These are phyloP conservation scores for Pythium scleroteichum DNA, from an alignment of 352 stramenopile genomes.

Conservation along the genomic window DNA sequence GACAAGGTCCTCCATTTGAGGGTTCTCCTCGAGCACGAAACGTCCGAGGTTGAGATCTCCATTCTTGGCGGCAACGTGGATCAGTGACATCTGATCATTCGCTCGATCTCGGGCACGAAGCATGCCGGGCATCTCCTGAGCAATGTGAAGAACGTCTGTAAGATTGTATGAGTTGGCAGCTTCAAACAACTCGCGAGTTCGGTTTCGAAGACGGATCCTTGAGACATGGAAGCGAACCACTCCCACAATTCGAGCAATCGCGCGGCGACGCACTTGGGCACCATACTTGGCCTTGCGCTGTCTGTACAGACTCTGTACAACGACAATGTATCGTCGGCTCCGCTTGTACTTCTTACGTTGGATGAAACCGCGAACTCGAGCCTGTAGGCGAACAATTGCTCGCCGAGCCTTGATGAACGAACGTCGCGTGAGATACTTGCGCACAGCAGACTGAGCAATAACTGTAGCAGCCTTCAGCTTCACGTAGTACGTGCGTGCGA, in stretches of 20 bases:
- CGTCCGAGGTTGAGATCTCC: conserved; percentile 79
- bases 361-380: conserved; percentile 53
- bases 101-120: conserved; percentile 72
- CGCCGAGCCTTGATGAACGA: conserved; percentile 62
- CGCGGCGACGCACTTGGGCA: conserved; percentile 53
- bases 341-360: conserved; percentile 66
- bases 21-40: conserved; percentile 82
- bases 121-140: conserved; percentile 80
- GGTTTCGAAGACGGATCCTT: conserved; percentile 82
- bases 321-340: conserved; percentile 48
- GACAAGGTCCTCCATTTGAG: conserved; percentile 83
- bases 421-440: conserved; percentile 63
- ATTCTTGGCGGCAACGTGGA: conserved; percentile 89
- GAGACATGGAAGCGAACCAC: conserved; percentile 78
- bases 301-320: conserved; percentile 78
- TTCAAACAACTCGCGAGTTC: conserved; percentile 74
- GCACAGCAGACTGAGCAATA: conserved; percentile 72
- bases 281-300: conserved; percentile 55
- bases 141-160: conserved; percentile 78
- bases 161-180: conserved; percentile 78
- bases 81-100: conserved; percentile 84
- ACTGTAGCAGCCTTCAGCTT: conserved; percentile 49
- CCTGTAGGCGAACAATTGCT: conserved; percentile 74
- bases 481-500: conserved; percentile 54
- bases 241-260: conserved; percentile 67